These are phyloP conservation scores for Encephalitozoon cuniculi DNA, from an alignment of 371 early-diverging fungal species.

Conservation along the genomic window DNA sequence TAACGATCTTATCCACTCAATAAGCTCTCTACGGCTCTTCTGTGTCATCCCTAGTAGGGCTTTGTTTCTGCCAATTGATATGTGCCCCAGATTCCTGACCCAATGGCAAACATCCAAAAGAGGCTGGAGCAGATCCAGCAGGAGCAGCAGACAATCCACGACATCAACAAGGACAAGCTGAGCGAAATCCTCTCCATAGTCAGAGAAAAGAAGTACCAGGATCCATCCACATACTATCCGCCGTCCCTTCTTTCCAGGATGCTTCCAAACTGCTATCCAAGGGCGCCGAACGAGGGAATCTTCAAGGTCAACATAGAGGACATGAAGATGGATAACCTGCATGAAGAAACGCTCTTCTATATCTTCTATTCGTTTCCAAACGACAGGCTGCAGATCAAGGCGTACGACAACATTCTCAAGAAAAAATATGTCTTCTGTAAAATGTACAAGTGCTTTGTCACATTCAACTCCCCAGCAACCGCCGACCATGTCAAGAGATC, in stretches of 20 bases:
- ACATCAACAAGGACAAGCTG: not conserved
- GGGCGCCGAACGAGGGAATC: not conserved
- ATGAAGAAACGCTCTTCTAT: conserved; percentile 82
- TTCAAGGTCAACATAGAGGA: conserved; percentile 14
- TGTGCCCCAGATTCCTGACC: not conserved
- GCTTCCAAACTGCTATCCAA: conserved; percentile 30
- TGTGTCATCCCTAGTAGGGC: not conserved
- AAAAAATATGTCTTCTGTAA: conserved; percentile 81
- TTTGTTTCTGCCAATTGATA: not conserved
- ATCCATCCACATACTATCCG: not conserved
- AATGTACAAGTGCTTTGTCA: conserved; percentile 59
- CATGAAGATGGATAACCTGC: conserved; percentile 28
- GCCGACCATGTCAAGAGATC: conserved; percentile 42
- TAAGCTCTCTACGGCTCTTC: conserved; percentile 9
- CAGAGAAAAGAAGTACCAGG: not conserved
- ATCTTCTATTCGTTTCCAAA: conserved; percentile 80
- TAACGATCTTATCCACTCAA: conserved; percentile 24
- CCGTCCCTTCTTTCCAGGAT: not conserved
- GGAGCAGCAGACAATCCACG: not conserved
- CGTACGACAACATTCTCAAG: conserved; percentile 76
- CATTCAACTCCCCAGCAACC: not conserved
- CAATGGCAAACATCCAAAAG: conserved; percentile 23
- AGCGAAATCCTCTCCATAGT: conserved; percentile 2
- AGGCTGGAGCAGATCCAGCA: conserved; percentile 24
- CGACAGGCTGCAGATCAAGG: conserved; percentile 74